Conservation (phyloP, 1,139 yeast species). For the Yamadazyma conglobata region DNA sequence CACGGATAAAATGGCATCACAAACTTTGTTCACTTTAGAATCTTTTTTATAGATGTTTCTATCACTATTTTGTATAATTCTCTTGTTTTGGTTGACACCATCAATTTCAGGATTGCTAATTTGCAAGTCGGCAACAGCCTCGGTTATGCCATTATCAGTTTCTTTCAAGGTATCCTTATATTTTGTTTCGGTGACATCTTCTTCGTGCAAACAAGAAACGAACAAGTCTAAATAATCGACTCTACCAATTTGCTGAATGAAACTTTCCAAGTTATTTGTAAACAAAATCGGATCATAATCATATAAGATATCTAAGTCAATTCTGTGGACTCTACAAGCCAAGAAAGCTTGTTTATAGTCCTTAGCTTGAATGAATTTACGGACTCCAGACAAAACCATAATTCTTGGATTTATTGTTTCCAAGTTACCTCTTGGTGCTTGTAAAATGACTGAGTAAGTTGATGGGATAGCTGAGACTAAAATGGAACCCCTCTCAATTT, state of each 20-base stretch:
- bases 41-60: conserved; percentile 28
- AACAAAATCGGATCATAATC: conserved; percentile 80
- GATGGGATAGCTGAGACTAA: conserved; percentile 81
- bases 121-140: conserved; percentile 7
- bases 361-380: conserved; percentile 57
- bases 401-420: conserved; percentile 94
- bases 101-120: conserved; percentile 8
- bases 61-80: conserved; percentile 28
- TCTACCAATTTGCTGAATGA: conserved; percentile 66
- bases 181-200: conserved; percentile 79
- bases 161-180: conserved; percentile 66
- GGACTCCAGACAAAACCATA: conserved; percentile 81
- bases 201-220: conserved; percentile 80
- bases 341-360: conserved; percentile 70
- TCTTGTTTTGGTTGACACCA: conserved; percentile 8
- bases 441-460: conserved; percentile 76
- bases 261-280: conserved; percentile 57
- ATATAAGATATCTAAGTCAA: conserved; percentile 83
- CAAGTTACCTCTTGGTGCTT: conserved; percentile 94
- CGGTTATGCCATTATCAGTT: conserved; percentile 11
- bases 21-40: conserved; percentile 73
- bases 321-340: conserved; percentile 86
- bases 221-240: conserved; percentile 83
- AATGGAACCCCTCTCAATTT: conserved; percentile 86
- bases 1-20: conserved; percentile 64